Base-by-base conservation (phyloP, 1,284 basidiomycete species). In the Trametes sp. region DNA sequence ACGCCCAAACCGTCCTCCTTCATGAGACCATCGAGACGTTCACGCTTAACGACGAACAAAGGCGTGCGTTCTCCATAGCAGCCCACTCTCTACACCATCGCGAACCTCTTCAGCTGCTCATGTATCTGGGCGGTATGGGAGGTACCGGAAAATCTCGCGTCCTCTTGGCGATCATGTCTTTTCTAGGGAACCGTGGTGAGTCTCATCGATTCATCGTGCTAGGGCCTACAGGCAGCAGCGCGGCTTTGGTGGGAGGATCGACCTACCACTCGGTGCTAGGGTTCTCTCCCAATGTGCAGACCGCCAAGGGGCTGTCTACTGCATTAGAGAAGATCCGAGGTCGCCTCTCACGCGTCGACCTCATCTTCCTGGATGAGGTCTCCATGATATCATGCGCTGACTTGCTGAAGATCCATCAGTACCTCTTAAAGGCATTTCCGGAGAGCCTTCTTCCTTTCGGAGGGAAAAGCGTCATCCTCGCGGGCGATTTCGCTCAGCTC, bases 91-190 rank as follows among this genome's bases (percentile, higher is more conserved):
- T 56, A 10, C 45, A 48, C 21, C 44, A 56, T 21, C 54, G 31
- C n/a, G 54, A 48, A 2, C 48, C 5, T 6, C 61, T 70, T 4
- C 75, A 42, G 21, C 35, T 56, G 2, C 28, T 8, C 7, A 56
- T 56, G 54, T 48, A 56, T 21, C 42, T 58, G 1, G 76, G 73
- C 11, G 78, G 78, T 0, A 78, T 78, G 74, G 78, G 63, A 5
- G 78, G 80, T 2, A 81, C 79, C 11, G 79, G 80, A 7, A 82
- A 83, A 69, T 75, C 77, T 10, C 77, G 77, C 57, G 81, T 83
- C 0, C 69, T 83, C 0, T 74, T 77, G 28, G 76, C 79, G 0
- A 24, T 80, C 0, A 70, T 67, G 14, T 0, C 10, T 19, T 78
- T 77, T n/a, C 78, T 81, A 56, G 31, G n/a, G 3, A 16, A 9